Percentiles rank a stretch among this genome's conserved stretches.
These are phyloP conservation scores for Solanum tacnaense DNA, from an alignment of 257 asterid species.

Conservation along the genomic window DNA sequence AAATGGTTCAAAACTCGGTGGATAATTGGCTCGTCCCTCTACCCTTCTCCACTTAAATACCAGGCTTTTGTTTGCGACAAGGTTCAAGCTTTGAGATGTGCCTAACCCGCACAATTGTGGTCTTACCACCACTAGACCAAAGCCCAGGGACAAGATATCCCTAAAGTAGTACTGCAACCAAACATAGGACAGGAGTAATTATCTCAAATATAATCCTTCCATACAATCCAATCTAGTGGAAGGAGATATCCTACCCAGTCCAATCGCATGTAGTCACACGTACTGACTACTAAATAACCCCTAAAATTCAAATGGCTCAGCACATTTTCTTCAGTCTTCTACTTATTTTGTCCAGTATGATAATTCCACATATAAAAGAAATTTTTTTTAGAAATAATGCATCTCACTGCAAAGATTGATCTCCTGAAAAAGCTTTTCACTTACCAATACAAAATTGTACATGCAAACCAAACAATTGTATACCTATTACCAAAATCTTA, in stretches of 20 bases:
- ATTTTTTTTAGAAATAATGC: not conserved
- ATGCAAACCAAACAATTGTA: not conserved
- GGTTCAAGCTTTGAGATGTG: not conserved
- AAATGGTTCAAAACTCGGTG: not conserved
- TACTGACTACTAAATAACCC: not conserved
- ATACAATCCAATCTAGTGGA: not conserved
- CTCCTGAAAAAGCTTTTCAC: not conserved
- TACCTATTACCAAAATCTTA: not conserved
- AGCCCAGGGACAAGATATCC: not conserved
- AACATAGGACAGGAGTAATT: not conserved
- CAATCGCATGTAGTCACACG: not conserved
- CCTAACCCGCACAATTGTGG: not conserved
- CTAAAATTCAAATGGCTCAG: not conserved
- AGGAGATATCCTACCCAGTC: not conserved
- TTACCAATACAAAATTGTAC: not conserved
- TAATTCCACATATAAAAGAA: not conserved
- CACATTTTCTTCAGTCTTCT: not conserved
- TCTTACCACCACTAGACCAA: not conserved
- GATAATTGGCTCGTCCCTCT: not conserved
- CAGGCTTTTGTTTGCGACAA: not conserved
- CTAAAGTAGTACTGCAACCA: not conserved
- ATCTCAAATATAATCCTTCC: not conserved
- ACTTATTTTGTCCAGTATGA: not conserved
- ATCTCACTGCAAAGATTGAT: not conserved
- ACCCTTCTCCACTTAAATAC: not conserved